phyloP scores from a whole-genome alignment of 805 yeast genomes.

The Saccharomycopsis oosterbeekiorum region DNA sequence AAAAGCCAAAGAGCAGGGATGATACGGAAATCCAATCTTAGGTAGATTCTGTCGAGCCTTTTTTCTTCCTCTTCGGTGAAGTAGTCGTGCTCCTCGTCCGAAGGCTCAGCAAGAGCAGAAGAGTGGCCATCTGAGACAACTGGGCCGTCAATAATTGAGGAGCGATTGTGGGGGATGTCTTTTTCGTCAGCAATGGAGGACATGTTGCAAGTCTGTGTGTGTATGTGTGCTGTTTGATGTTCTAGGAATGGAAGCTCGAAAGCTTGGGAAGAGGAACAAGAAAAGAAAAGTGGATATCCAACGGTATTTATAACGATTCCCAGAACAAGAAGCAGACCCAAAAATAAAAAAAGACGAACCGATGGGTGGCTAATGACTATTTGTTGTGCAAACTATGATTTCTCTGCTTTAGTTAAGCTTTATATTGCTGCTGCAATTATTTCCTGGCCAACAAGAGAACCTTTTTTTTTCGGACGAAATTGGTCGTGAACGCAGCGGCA shows the following conservation, averaged over 20 bases:
- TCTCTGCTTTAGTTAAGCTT: too few relatives aligned
- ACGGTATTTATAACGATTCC: background rate
- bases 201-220: background rate
- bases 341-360: too few relatives aligned
- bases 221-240: too few relatives aligned
- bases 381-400: too few relatives aligned
- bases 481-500: too few relatives aligned
- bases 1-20: slow-evolving; percentile 77
- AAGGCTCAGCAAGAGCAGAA: background rate
- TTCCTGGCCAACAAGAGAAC: too few relatives aligned
- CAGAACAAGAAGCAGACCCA: background rate
- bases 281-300: background rate
- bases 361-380: too few relatives aligned
- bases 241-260: background rate
- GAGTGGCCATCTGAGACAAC: background rate
- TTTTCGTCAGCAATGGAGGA: background rate
- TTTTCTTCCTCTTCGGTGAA: slow-evolving; percentile 25
- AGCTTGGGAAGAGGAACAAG: background rate
- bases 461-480: too few relatives aligned
- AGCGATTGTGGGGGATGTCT: background rate
- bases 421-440: too few relatives aligned
- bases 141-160: background rate
- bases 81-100: background rate
- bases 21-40: slow-evolving; percentile 58
- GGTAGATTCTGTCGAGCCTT: slow-evolving; percentile 43